These are phyloP conservation scores for Podila minutissima DNA, from an alignment of 192 early-diverging fungal species.

Conservation along the genomic window DNA sequence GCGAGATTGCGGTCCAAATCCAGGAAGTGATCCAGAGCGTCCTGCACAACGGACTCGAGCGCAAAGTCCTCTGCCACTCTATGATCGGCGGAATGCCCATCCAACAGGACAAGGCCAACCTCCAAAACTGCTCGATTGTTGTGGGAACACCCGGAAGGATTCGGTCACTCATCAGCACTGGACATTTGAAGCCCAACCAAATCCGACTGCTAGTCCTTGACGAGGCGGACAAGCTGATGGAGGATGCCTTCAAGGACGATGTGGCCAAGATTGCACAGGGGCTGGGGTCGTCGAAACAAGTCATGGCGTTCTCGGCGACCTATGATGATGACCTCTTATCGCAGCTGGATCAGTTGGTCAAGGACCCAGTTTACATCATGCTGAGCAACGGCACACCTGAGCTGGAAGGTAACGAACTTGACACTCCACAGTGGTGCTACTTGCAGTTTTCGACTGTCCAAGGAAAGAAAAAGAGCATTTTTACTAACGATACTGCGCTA, in stretches of 20 bases:
- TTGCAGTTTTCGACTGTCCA: neutral
- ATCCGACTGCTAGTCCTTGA: constrained; percentile 65
- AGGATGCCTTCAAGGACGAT: constrained; percentile 52
- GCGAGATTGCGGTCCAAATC: constrained; percentile 73
- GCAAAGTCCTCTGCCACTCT: constrained; percentile 43
- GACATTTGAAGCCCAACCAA: constrained; percentile 41
- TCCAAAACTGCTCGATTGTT: constrained; percentile 58
- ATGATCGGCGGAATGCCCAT: constrained; percentile 68
- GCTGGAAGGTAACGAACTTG: constrained; percentile 53
- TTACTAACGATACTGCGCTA: neutral
- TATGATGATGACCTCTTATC: constrained; percentile 59
- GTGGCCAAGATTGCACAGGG: constrained; percentile 45
- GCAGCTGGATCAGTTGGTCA: constrained; percentile 49
- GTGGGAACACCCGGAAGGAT: constrained; percentile 65
- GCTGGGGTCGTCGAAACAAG: constrained; percentile 58
- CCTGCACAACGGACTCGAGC: constrained; percentile 27
- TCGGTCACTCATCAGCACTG: constrained; percentile 50
- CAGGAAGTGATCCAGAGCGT: constrained; percentile 61
- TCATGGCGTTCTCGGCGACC: constrained; percentile 69
- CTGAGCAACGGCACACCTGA: constrained; percentile 59
- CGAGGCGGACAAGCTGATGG: constrained; percentile 73
- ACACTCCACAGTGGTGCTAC: neutral
- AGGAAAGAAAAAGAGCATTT: no score
- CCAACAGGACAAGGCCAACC: constrained; percentile 51
- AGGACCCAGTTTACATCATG: constrained; percentile 60